Conservation (phyloP, 2,329 filamentous ascomycete species). For the Claviceps cyperi region DNA sequence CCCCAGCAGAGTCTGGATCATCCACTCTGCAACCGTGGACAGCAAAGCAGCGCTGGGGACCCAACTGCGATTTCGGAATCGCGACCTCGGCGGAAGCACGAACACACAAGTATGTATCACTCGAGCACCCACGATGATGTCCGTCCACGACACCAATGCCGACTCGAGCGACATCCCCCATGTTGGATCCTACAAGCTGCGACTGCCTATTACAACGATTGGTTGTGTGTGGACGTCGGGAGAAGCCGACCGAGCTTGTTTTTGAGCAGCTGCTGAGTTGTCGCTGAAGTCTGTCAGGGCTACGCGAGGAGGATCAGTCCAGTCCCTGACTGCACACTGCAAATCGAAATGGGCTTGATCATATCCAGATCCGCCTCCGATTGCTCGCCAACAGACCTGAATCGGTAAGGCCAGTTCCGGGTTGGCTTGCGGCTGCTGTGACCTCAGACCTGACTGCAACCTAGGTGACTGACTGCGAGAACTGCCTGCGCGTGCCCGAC, state of each 20-base stretch:
- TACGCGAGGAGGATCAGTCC: no score
- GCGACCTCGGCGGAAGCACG: background rate
- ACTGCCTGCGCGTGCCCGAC: background rate
- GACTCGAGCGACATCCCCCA: no score
- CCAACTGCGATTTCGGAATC: background rate
- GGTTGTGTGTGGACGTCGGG: background rate
- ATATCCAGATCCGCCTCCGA: no score
- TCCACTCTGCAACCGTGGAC: background rate
- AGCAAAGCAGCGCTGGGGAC: background rate
- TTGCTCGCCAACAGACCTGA: no score
- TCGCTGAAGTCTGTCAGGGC: no score
- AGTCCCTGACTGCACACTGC: no score
- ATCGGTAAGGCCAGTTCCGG: background rate
- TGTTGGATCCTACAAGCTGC: no score
- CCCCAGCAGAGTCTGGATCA: background rate
- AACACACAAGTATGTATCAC: background rate
- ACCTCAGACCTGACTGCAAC: background rate
- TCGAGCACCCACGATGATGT: no score
- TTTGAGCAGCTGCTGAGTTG: background rate
- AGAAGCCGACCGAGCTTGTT: background rate
- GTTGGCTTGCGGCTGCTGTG: background rate
- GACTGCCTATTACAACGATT: no score
- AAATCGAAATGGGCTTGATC: no score
- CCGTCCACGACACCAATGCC: no score
- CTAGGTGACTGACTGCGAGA: background rate